Evolutionary conservation across 1,284 basidiomycete genomes (phyloP).

Genomic region (Ustilago lituana): DNA sequence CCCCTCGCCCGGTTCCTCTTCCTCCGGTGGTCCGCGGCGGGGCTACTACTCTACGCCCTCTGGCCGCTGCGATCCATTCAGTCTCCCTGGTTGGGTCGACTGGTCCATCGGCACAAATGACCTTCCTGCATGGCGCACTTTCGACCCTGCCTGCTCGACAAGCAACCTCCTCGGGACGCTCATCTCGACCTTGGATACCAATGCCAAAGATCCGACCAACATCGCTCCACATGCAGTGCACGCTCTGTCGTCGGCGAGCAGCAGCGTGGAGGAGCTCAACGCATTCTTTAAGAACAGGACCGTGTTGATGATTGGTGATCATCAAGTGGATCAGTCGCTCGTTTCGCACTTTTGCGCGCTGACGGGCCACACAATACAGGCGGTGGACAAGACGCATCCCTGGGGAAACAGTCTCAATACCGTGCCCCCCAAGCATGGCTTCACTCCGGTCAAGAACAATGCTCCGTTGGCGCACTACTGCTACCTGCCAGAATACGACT

Average conservation of each 20-base stretch:
- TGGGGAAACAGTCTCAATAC: constrained; percentile 56
- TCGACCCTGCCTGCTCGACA: constrained; percentile 48
- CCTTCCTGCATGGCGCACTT: constrained; percentile 51
- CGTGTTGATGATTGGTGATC: constrained; percentile 68
- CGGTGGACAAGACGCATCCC: constrained; percentile 64
- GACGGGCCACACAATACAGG: constrained; percentile 61
- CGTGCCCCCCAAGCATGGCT: constrained; percentile 45
- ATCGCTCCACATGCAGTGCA: constrained; percentile 36
- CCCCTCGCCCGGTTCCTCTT: background rate
- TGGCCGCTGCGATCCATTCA: constrained; percentile 48
- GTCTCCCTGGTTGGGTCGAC: constrained; percentile 51
- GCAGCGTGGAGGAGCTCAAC: constrained; percentile 42
- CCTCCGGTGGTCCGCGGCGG: constrained; percentile 10
- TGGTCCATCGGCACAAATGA: constrained; percentile 43
- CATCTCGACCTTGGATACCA: constrained; percentile 34
- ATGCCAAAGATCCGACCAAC: constrained; percentile 25
- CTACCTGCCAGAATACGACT: constrained; percentile 67
- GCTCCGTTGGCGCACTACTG: constrained; percentile 67
- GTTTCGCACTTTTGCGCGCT: constrained; percentile 68
- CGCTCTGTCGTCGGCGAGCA: constrained; percentile 2
- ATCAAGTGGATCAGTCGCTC: constrained; percentile 65
- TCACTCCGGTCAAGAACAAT: constrained; percentile 48
- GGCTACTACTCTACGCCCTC: constrained; percentile 14
- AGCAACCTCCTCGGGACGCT: constrained; percentile 41
- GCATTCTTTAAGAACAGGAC: constrained; percentile 66